Conservation (phyloP, 2,329 filamentous ascomycete species). For the Neoascochyta sp. region DNA sequence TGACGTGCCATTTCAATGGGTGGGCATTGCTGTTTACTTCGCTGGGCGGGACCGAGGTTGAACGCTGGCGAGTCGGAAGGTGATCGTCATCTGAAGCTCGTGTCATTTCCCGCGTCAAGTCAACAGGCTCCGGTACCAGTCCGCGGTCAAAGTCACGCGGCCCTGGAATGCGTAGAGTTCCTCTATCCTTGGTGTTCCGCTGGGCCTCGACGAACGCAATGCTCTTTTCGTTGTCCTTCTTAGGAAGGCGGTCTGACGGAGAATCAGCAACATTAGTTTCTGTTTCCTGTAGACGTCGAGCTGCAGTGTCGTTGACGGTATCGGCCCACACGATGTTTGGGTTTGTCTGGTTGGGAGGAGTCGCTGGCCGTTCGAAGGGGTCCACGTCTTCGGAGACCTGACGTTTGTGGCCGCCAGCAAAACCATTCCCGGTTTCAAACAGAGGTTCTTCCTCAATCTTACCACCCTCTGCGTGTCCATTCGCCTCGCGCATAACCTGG, state of each 20-base stretch:
- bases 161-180: slow-evolving; percentile 81
- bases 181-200: slow-evolving; percentile 66
- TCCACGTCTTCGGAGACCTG: slow-evolving; percentile 14
- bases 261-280: slow-evolving; percentile 59
- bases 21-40: slow-evolving; percentile 40
- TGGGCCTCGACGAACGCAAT: slow-evolving; percentile 87
- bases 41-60: slow-evolving; percentile 25
- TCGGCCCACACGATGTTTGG: slow-evolving; percentile 24
- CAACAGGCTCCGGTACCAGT: slow-evolving; percentile 61
- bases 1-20: slow-evolving; percentile 54
- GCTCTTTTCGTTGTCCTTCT: slow-evolving; percentile 66
- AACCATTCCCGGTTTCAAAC: slow-evolving; percentile 46
- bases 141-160: slow-evolving; percentile 87
- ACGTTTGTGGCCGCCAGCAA: slow-evolving; percentile 7
- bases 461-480: slow-evolving; percentile 52
- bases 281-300: slow-evolving; percentile 62
- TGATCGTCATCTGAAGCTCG: slow-evolving; percentile 17
- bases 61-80: slow-evolving; percentile 13
- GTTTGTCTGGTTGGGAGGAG: slow-evolving; percentile 10
- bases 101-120: slow-evolving; percentile 18
- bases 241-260: slow-evolving; percentile 53
- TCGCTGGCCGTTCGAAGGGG: slow-evolving; percentile 15
- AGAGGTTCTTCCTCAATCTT: slow-evolving; percentile 52
- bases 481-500: slow-evolving; percentile 59
- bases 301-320: slow-evolving; percentile 24